A percentile compares a stretch with the other conserved stretches of the same genome.
These are phyloP conservation scores for Yarrowia sp. DNA, from an alignment of 805 yeast genomes.

Conservation along the genomic window DNA sequence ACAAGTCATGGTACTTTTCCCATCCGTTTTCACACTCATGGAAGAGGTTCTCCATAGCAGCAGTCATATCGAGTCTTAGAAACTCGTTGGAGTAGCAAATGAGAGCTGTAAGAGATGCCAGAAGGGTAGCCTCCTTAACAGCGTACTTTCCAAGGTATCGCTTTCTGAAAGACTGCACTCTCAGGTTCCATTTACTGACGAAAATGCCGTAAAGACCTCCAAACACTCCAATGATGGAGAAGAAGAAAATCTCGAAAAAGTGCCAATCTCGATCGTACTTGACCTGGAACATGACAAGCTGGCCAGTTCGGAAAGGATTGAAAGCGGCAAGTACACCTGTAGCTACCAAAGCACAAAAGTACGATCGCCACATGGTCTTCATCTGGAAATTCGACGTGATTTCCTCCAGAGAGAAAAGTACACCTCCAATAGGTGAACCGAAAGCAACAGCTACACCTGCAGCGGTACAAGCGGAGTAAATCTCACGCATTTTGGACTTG, in stretches of 20 bases:
- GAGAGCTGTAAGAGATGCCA: constrained; percentile 68
- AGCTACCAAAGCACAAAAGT: constrained; percentile 86
- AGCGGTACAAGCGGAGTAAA: constrained; percentile 86
- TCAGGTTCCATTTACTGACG: constrained; percentile 70
- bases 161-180: constrained; percentile 75
- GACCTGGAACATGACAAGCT: constrained; percentile 90
- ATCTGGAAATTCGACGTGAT: constrained; percentile 72
- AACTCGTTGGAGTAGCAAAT: constrained; percentile 83
- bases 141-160: constrained; percentile 57
- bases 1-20: constrained; percentile 42
- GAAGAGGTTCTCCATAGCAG: constrained; percentile 85
- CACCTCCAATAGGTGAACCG: constrained; percentile 98
- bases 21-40: constrained; percentile 67
- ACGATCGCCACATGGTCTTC: constrained; percentile 84
- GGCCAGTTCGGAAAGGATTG: constrained; percentile 94
- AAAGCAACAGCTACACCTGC: constrained; percentile 99
- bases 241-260: constrained; percentile 73
- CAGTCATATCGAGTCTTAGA: constrained; percentile 87
- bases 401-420: constrained; percentile 87
- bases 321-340: constrained; percentile 74
- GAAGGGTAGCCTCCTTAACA: constrained; percentile 64
- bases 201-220: constrained; percentile 89
- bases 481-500: constrained; percentile 47
- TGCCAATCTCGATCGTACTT: constrained; percentile 84
- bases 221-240: constrained; percentile 74